Conservation (phyloP, 2,329 filamentous ascomycete species). For the Daldinia eschscholtzii region DNA sequence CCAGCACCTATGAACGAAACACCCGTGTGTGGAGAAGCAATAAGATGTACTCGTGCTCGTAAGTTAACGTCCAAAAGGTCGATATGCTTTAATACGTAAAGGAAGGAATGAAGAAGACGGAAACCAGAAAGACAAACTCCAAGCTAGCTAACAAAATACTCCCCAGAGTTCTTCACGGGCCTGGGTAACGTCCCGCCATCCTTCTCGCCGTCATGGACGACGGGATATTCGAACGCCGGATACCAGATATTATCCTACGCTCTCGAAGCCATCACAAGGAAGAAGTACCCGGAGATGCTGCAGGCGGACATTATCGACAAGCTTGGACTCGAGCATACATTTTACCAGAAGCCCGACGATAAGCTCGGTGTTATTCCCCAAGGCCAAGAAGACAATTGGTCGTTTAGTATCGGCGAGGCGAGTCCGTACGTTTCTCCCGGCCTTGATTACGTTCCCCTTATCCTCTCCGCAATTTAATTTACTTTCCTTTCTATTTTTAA, state of each 20-base stretch:
- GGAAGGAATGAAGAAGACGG: background rate
- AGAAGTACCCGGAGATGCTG: constrained; percentile 44
- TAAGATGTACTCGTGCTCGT: constrained; percentile 46
- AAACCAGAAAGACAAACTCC: background rate
- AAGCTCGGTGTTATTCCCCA: constrained; percentile 45
- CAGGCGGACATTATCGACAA: constrained; percentile 43
- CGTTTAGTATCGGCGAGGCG: constrained; percentile 55
- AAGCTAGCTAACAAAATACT: constrained; percentile 5
- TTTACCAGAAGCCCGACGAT: constrained; percentile 44
- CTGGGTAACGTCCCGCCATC: constrained; percentile 47
- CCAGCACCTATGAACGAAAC: constrained; percentile 40
- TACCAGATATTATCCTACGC: constrained; percentile 50
- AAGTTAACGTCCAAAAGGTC: constrained; percentile 23
- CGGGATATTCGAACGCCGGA: constrained; percentile 48
- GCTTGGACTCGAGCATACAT: constrained; percentile 44
- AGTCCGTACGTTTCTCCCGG: constrained; percentile 54
- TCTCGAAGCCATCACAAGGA: constrained; percentile 47
- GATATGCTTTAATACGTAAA: background rate
- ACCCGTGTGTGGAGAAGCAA: constrained; percentile 46
- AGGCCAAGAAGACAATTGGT: constrained; percentile 49
- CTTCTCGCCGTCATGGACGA: constrained; percentile 45
- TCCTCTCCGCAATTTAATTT: too few species aligned
- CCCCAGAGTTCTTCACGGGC: constrained; percentile 46
- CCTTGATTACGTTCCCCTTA: background rate
- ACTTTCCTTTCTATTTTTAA: background rate